phyloP scores from a whole-genome alignment of 495 filamentous ascomycete genomes.

The Hypoxylon trugodes region DNA sequence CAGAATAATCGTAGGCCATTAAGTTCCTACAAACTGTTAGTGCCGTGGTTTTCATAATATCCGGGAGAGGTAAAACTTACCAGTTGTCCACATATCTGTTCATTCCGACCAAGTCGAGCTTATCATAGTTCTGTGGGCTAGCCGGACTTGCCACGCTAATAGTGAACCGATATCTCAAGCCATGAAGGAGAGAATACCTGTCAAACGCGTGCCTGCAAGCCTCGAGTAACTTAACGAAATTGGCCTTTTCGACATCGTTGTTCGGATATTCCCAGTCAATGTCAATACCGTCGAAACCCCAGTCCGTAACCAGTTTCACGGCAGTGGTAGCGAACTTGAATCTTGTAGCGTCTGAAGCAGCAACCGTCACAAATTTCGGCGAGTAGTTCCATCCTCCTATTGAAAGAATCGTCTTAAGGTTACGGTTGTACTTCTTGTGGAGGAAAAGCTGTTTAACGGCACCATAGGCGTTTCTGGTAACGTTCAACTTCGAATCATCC shows the following conservation, averaged over 20 bases:
- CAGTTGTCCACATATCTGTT: slow-evolving; percentile 82
- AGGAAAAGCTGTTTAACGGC: slow-evolving; percentile 86
- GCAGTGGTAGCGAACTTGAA: slow-evolving; percentile 70
- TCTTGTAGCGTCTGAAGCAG: slow-evolving; percentile 64
- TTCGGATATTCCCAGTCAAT: slow-evolving; percentile 72
- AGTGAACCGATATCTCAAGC: slow-evolving; percentile 66
- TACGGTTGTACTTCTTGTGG: slow-evolving; percentile 81
- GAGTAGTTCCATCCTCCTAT: slow-evolving; percentile 94
- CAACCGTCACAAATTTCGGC: slow-evolving; percentile 75
- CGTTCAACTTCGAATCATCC: slow-evolving; percentile 49
- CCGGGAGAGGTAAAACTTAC: slow-evolving; percentile 59
- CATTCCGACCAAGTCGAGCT: slow-evolving; percentile 73
- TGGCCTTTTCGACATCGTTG: slow-evolving; percentile 65
- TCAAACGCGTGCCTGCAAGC: slow-evolving; percentile 72
- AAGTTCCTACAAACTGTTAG: slow-evolving; percentile 66
- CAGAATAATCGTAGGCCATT: slow-evolving; percentile 81
- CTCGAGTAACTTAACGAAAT: slow-evolving; percentile 75
- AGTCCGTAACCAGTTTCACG: slow-evolving; percentile 71
- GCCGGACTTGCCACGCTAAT: slow-evolving; percentile 76
- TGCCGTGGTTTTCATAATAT: not conserved
- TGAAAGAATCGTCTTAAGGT: slow-evolving; percentile 82
- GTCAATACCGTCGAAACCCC: slow-evolving; percentile 65
- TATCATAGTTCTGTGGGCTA: slow-evolving; percentile 71
- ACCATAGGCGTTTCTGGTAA: slow-evolving; percentile 72
- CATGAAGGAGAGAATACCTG: slow-evolving; percentile 61